Evolutionary conservation across 1,284 basidiomycete species (phyloP), one percentile per base, ranked within the genome.

Genomic region (Irpex rosettiformis): DNA sequence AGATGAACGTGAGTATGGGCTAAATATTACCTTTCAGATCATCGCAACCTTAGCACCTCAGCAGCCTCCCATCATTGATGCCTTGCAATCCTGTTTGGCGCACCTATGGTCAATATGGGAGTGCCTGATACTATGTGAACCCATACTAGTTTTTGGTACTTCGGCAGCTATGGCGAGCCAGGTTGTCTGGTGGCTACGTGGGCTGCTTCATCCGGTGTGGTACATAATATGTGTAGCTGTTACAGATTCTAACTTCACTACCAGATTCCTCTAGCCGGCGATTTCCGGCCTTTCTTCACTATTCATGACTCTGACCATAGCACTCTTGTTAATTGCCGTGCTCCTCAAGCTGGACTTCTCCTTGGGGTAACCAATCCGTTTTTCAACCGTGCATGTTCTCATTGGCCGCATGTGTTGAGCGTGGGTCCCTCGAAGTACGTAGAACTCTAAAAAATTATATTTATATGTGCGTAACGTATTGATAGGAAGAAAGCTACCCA

Each of bases 101-200:
- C 85, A 94, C 55, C 70, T 96, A n/a, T 95, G 94, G 91, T 90
- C 93, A 1, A 81, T 97, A 56, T 97, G 95, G 94, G 94, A 97
- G 72, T 94, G 94, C 59, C 75, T 96, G 1, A 79, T 96, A 0
- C 78, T 97, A 6, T 91, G 88, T 60, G 94, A 97, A 67, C 95
- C 96, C 0, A 81, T 99, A 6, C 75, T 98, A 3, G 79, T 98
- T 18, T 96, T 92, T 63, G 93, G 89, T 1, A 75, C 84, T 0
- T 94, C 94, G 8, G 91, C 94, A 0, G 79, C 85, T 16, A 83
- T 86, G 63, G 94, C 92, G 0, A 91, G 89, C 62, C 86, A 95
- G 67, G 86, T 91, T 37, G 77, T 96, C 18, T 91, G 94, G 93
- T 93, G 94, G 94, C 73, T 98, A 45, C 80, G 92, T 27, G 94